Conservation (phyloP, 495 filamentous ascomycete genomes). For the Trichoderma orchidacearum region DNA sequence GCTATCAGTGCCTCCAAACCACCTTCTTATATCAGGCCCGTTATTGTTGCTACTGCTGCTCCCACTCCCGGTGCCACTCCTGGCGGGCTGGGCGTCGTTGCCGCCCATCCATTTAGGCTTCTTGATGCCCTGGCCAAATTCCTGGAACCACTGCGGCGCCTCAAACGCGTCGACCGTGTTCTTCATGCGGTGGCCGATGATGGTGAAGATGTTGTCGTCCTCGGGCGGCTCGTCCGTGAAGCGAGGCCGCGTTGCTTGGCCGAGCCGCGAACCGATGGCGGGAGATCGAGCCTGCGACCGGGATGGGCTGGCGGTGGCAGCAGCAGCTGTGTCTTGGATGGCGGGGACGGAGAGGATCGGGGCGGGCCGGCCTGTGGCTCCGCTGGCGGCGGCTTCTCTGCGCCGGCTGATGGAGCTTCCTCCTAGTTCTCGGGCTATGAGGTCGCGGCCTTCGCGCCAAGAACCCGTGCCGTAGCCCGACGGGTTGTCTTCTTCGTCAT, state of each 20-base stretch:
- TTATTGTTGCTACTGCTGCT: constrained; percentile 8
- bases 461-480: constrained; percentile 60
- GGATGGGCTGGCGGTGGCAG: constrained; percentile 12
- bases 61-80: constrained; percentile 1
- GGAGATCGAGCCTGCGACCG: constrained; percentile 18
- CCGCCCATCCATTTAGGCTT: constrained; percentile 77
- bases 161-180: constrained; percentile 86
- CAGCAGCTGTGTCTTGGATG: not conserved
- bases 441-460: constrained; percentile 86
- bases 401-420: constrained; percentile 33
- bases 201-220: constrained; percentile 70
- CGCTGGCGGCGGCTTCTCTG: constrained; percentile 14
- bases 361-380: constrained; percentile 11
- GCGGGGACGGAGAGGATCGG: constrained; percentile 23
- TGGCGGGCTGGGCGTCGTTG: constrained; percentile 17
- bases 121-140: constrained; percentile 49
- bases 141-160: constrained; percentile 65
- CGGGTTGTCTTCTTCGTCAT: constrained; percentile 55
- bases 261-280: constrained; percentile 23
- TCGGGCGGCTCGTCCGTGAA: constrained; percentile 41
- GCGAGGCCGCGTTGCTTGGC: constrained; percentile 15
- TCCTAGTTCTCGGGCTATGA: constrained; percentile 81
- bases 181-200: constrained; percentile 68
- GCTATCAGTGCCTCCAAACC: constrained; percentile 13
- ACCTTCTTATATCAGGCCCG: constrained; percentile 11